Evolutionary conservation across 306 rosid species (phyloP).

Genomic region (Begonia loranthoides): DNA sequence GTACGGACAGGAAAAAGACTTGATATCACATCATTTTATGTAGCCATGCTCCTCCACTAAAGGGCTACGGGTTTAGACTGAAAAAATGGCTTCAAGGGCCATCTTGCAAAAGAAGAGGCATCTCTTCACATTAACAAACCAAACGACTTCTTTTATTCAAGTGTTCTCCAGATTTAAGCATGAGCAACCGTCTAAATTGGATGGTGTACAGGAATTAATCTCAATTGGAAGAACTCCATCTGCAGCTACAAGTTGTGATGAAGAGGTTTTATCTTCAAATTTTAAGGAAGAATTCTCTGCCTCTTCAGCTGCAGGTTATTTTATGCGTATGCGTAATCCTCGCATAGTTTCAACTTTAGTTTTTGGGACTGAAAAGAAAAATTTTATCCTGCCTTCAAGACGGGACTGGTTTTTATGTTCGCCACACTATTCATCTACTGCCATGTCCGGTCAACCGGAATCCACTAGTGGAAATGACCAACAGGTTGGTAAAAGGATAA

Average conservation of each 20-base stretch:
- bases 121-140: slow-evolving; percentile 19
- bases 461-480: slow-evolving; percentile 23
- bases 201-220: slow-evolving; percentile 5
- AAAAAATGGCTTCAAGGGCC: slow-evolving; percentile 53
- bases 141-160: slow-evolving; percentile 18
- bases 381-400: slow-evolving; percentile 12
- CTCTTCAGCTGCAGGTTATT: slow-evolving; percentile 13
- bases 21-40: too few relatives aligned
- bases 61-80: neutral
- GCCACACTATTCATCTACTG: slow-evolving; percentile 26
- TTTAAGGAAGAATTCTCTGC: slow-evolving; percentile 6
- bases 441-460: slow-evolving; percentile 33
- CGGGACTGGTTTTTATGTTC: slow-evolving; percentile 30
- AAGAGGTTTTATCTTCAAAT: slow-evolving; percentile 9
- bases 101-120: slow-evolving; percentile 39
- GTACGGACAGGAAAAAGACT: too few relatives aligned
- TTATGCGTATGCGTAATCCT: slow-evolving; percentile 5
- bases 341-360: neutral
- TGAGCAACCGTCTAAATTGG: slow-evolving; percentile 6
- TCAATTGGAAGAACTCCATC: slow-evolving; percentile 2
- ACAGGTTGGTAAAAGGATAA: slow-evolving; percentile 31
- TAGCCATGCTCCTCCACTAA: too few relatives aligned
- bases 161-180: slow-evolving; percentile 23
- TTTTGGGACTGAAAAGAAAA: slow-evolving; percentile 15
- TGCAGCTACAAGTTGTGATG: slow-evolving; percentile 5